Base-by-base conservation (phyloP, 2,329 filamentous ascomycete genomes). In the Sporothrix phasma region DNA sequence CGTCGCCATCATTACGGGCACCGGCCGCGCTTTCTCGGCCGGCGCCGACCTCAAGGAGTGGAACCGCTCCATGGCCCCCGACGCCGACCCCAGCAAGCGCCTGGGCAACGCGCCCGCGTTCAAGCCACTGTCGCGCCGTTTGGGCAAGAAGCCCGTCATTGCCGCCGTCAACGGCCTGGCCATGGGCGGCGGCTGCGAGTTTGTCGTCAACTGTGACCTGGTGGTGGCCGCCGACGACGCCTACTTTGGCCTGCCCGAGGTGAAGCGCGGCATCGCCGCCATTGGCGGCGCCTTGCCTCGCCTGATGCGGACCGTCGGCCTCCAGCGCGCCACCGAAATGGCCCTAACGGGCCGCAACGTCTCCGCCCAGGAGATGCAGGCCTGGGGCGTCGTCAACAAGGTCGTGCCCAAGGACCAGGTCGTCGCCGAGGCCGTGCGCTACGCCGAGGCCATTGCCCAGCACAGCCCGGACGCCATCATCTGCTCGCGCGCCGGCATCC, bases 391-490 rank as follows among this genome's bases (percentile, higher is more conserved):
- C 10, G 82, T 90, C 31, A 90, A 88, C 72, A 78, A 79, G 63
- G 78, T 89, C 22, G 83, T 88, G 60, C 73, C 73, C 4, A 74
- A 72, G 13, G 75, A 72, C 3, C 70, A 75, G 34, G 80, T 86
- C 17, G 78, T 87, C 7, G 75, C 76, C 13, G 81, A 80, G 68
- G 87, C 88, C 39, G 69, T 92, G 39, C 75, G 77, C 65, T 78
- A 87, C 72, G 89, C 89, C 24, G 74, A 72, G 54, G 76, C 79
- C 70, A 83, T 92, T 70, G 83, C 83, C 46, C 80, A 72, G 65
- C 87, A 88, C 74, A 90, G 87, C 69, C 90, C 89, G 1, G 90
- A 94, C 74, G 81, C 87, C 49, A 82, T 93, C 45, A 84, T 92
- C 70, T 86, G 90, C 13, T 86, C 79, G 64, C 80, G 88, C 19